Conservation (phyloP, 257 asterid genomes). For the Verbascum thapsus region DNA sequence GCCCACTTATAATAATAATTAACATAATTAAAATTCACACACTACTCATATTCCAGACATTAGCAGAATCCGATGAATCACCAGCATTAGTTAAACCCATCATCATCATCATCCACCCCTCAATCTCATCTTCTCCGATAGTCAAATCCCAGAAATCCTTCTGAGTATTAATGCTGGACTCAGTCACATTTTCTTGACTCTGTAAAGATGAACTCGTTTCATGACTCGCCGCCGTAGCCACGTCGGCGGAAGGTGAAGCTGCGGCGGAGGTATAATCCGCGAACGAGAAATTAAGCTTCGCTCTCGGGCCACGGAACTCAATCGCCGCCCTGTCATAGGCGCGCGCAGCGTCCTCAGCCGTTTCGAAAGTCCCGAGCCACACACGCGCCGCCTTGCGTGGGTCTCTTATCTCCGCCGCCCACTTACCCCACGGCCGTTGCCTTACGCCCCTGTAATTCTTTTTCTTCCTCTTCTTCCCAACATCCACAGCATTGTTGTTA, state of each 20-base stretch:
- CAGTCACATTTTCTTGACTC: not conserved
- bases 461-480: constrained; percentile 46
- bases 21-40: not conserved
- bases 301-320: constrained; percentile 87
- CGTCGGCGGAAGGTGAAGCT: constrained; percentile 11
- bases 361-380: constrained; percentile 88
- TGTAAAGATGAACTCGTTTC: constrained; percentile 11
- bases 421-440: constrained; percentile 95
- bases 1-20: not conserved
- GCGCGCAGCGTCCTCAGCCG: constrained; percentile 82
- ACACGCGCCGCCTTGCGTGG: constrained; percentile 83
- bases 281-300: constrained; percentile 78
- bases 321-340: constrained; percentile 87
- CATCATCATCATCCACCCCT: constrained; percentile 66
- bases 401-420: constrained; percentile 94
- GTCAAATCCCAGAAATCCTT: constrained; percentile 43
- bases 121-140: constrained; percentile 55
- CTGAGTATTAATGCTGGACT: constrained; percentile 3
- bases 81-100: constrained; percentile 54
- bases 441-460: constrained; percentile 89
- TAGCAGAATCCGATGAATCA: constrained; percentile 54
- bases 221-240: not conserved
- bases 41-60: constrained; percentile 49
- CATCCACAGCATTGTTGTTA: not conserved
- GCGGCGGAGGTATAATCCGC: constrained; percentile 51